A percentile compares a stretch with the other conserved stretches of the same genome.
These are phyloP conservation scores for Blastocystis sp. DNA, from an alignment of 352 stramenopile species.

Conservation along the genomic window DNA sequence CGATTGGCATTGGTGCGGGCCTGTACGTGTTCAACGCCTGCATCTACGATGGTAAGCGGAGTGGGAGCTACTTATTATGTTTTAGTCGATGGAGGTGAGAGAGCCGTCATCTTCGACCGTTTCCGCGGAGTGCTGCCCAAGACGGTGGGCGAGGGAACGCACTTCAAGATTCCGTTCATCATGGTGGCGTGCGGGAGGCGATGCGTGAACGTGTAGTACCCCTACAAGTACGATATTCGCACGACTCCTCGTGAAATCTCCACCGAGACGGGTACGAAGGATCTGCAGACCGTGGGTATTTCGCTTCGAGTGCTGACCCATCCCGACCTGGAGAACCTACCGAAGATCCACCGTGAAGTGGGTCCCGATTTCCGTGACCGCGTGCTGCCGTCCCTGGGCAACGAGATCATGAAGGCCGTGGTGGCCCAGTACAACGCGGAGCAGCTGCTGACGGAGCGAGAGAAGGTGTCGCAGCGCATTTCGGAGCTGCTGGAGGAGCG, in stretches of 20 bases:
- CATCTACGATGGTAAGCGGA: constrained; percentile 61
- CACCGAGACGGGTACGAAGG: constrained; percentile 92
- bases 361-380: constrained; percentile 95
- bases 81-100: constrained; percentile 91
- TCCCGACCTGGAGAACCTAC: constrained; percentile 88
- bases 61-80: background rate
- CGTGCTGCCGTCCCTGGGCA: constrained; percentile 86
- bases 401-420: too few relatives aligned
- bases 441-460: constrained; percentile 75
- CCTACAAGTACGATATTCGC: constrained; percentile 95
- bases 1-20: constrained; percentile 34
- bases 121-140: constrained; percentile 92
- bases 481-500: constrained; percentile 91
- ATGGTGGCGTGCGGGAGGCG: constrained; percentile 75
- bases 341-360: constrained; percentile 93
- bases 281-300: constrained; percentile 98
- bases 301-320: constrained; percentile 91
- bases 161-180: constrained; percentile 97
- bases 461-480: constrained; percentile 84
- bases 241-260: constrained; percentile 94
- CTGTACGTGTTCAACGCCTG: constrained; percentile 29
- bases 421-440: too few relatives aligned
- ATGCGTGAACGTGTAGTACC: constrained; percentile 78
- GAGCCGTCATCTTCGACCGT: constrained; percentile 97
- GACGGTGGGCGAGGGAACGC: constrained; percentile 91